A percentile compares a stretch with the other conserved stretches of the same genome.
These are phyloP conservation scores for Pseudogymnoascus pannorum DNA, from an alignment of 2,329 filamentous ascomycete species.

Conservation along the genomic window DNA sequence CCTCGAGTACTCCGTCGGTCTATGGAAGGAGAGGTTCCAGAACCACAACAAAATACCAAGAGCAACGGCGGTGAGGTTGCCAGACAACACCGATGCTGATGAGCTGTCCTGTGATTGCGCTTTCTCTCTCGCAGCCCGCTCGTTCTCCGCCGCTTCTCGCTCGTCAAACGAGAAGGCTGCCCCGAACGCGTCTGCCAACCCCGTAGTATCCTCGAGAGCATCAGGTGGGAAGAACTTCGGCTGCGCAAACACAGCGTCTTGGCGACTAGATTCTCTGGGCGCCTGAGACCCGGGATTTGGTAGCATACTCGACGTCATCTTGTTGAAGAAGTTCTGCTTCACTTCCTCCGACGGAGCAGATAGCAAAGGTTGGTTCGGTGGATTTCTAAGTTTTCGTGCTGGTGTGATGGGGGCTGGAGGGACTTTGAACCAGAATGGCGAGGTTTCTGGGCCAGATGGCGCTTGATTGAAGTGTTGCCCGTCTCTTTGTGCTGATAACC, in stretches of 20 bases:
- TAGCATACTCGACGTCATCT: slow-evolving; percentile 12
- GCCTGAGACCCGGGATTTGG: background rate
- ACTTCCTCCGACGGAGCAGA: slow-evolving; percentile 38
- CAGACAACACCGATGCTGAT: background rate
- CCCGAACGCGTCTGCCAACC: background rate
- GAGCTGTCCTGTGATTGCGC: background rate
- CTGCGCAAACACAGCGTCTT: slow-evolving; percentile 33
- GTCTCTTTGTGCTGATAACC: slow-evolving; percentile 31
- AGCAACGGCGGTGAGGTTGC: slow-evolving; percentile 12
- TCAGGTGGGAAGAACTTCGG: slow-evolving; percentile 52
- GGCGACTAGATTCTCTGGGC: background rate
- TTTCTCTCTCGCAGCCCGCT: background rate
- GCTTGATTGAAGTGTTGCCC: slow-evolving; percentile 31
- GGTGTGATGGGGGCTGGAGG: slow-evolving; percentile 63
- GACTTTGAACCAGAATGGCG: slow-evolving; percentile 62
- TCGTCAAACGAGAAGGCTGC: slow-evolving; percentile 1
- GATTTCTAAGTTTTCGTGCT: slow-evolving; percentile 54
- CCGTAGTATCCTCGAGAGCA: background rate
- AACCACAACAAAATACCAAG: slow-evolving; percentile 14
- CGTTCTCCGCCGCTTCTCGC: background rate
- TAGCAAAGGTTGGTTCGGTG: slow-evolving; percentile 48
- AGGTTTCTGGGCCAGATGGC: slow-evolving; percentile 16
- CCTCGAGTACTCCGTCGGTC: slow-evolving; percentile 12
- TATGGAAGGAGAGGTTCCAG: slow-evolving; percentile 14
- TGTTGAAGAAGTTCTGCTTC: slow-evolving; percentile 45